Evolutionary conservation across 75 land plant species (phyloP).

Genomic region (Pinus albicaulis): DNA sequence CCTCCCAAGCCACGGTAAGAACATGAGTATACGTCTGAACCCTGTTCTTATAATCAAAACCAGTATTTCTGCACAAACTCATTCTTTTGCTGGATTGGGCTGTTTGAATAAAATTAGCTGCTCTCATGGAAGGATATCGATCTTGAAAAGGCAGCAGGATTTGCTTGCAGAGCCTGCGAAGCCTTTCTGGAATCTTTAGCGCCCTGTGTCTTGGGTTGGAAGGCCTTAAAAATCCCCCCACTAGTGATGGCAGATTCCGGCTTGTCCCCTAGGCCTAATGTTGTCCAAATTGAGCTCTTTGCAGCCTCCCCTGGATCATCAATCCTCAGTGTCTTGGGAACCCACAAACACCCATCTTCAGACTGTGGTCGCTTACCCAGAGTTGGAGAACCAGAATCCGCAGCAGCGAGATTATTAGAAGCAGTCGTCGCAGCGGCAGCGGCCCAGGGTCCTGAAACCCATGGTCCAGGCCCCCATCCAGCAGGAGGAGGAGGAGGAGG

Average conservation of each 20-base stretch:
- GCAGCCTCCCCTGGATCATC: constrained; percentile 45
- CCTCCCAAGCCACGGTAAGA: no score
- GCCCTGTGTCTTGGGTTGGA: constrained; percentile 13
- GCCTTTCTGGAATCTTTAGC: background rate
- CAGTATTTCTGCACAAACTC: no score
- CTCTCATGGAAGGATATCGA: constrained; percentile 23
- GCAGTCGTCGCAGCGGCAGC: constrained; percentile 10
- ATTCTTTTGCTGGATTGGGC: no score
- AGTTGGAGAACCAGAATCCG: constrained; percentile 10
- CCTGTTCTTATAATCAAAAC: no score
- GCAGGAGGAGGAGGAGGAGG: constrained; percentile 10
- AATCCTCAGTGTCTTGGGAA: constrained; percentile 37
- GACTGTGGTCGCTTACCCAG: constrained; percentile 20
- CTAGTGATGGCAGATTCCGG: background rate
- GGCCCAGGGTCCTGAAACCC: constrained; percentile 1
- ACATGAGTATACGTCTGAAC: no score
- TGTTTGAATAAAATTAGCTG: background rate
- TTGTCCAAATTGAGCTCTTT: constrained; percentile 41
- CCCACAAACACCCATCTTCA: constrained; percentile 12
- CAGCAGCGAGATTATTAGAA: background rate
- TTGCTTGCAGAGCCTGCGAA: constrained; percentile 7
- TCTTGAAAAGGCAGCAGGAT: constrained; percentile 33
- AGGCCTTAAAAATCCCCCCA: background rate
- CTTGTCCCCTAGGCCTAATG: constrained; percentile 19
- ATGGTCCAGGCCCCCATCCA: constrained; percentile 5